These are phyloP conservation scores for Tephrocybe sp. DNA, from an alignment of 768 basidiomycete genomes.

Conservation along the genomic window DNA sequence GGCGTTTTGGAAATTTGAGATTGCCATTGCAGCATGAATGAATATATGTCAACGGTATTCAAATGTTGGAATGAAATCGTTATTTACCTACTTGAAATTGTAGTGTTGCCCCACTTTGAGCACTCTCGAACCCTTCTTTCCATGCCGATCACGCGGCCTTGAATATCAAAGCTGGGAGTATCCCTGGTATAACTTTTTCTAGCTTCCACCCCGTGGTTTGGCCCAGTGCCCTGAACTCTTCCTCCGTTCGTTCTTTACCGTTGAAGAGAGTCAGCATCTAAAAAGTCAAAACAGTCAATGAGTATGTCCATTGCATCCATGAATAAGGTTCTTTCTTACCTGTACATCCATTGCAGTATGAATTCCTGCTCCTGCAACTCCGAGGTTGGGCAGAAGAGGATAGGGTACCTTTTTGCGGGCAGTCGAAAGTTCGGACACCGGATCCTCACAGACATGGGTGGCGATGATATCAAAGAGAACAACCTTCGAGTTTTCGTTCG, in stretches of 20 bases:
- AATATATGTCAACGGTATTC: too few species aligned
- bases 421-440: background rate
- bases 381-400: slow-evolving; percentile 1
- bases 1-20: too few species aligned
- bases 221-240: slow-evolving; percentile 8
- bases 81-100: too few species aligned
- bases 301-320: too few species aligned
- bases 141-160: background rate
- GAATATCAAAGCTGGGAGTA: background rate
- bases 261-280: slow-evolving; percentile 14
- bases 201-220: slow-evolving; percentile 3
- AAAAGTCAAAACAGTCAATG: background rate
- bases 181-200: background rate
- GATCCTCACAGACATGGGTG: slow-evolving; percentile 1
- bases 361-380: background rate
- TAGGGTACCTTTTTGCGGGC: background rate
- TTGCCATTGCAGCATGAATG: too few species aligned
- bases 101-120: too few species aligned
- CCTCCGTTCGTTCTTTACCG: slow-evolving; percentile 7
- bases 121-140: too few species aligned
- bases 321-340: background rate
- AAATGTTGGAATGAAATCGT: too few species aligned
- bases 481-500: slow-evolving; percentile 1
- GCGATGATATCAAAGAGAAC: slow-evolving; percentile 4
- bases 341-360: slow-evolving; percentile 1